Evolutionary conservation across 2,329 filamentous ascomycete genomes (phyloP), one percentile per base, ranked within the genome.

Genomic region (Cladorrhinum sp.): DNA sequence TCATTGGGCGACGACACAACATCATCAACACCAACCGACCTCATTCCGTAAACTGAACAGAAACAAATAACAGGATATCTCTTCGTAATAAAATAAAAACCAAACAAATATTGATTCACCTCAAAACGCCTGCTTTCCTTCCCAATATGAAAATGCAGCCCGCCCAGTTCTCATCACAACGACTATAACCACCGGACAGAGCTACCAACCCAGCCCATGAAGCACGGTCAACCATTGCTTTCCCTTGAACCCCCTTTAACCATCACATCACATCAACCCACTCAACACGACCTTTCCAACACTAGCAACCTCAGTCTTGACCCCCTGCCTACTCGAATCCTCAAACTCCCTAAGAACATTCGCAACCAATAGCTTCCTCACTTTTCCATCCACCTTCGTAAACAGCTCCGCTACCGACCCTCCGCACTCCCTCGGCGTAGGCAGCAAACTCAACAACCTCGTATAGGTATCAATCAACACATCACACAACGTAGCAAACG

Each of bases 401-500:
- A 99, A 99, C 58, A 94, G 79, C 72, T 98, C 95, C 0, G 88
- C 90, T 0, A 98, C 81, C 0, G 80, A 75, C 0, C 86, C 82
- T 3, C 82, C 85, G 71, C 91, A 95, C 55, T 90, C 83, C 24
- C 88, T 84, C 1, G 93, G 89, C 2, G 86, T 86, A n/a, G 87
- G 82, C 21, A 98, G 80, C 62, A 99, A 79, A 49, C 80, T 81
- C 69, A 96, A 79, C 26, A 99, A 85, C 58, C 87, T 86, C 36
- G 87, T 86, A 76, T 99, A 99, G 70, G 88, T 91, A 73, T 98
- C 95, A 69, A 97, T 96, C 63, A 99, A 79, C 2, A 96, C 91
- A 72, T 99, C 95, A 77, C 95, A 98, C 6, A 99, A 81, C 12
- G 95, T 97, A 14, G 92, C 89, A 77, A 98, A 98, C 0, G 93